Evolutionary conservation across 2,329 filamentous ascomycete species (phyloP), one percentile per base, ranked within the genome.

Genomic region (Trichoderma sp.): DNA sequence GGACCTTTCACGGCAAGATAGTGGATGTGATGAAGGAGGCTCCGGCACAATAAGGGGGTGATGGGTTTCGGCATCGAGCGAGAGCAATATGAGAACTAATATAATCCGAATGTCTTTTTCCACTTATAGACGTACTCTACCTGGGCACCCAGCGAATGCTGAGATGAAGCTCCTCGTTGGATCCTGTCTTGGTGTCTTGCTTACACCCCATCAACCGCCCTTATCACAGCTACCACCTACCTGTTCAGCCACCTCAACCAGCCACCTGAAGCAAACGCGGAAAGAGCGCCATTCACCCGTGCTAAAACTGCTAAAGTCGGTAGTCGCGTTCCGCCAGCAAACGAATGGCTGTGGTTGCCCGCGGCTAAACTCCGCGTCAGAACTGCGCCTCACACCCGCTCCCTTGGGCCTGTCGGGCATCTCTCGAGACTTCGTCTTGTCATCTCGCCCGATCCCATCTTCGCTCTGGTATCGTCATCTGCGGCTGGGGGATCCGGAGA

Each of bases 1-100:
- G 75, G 68, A 78, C 77, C 29, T 85, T 88, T 27, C 86, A 88
- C 70, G 78, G 74, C n/a, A 84, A 58, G 37, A 62, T 70, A 31
- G 47, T 70, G 37, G 52, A 59, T 3, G 14, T 62, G 62, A 70
- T 70, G 68, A 57, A 52, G 31, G 58, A 68, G 62, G 24, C 24
- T 5, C 13, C n/a, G 14, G 24, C 62, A n/a, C 21, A 31, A n/a
- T 31, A 31, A 14, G 33, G 60, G 7, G 61, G 8, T 3, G 19
- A 16, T 27, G 19, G n/a, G n/a, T 43, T n/a, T n/a, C 40, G 40
- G 19, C 19, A n/a, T 43, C 13, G 40, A n/a, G 6, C 8, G 16
- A n/a, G 40, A 8, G 40, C 16, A 43, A 19, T 4, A 19, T 2
- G 2, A n/a, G 19, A 43, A 43, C 16, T n/a, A n/a, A 43, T 43